phyloP scores from a whole-genome alignment of 2,329 filamentous ascomycete species.

The Parastagonospora nodorum region DNA sequence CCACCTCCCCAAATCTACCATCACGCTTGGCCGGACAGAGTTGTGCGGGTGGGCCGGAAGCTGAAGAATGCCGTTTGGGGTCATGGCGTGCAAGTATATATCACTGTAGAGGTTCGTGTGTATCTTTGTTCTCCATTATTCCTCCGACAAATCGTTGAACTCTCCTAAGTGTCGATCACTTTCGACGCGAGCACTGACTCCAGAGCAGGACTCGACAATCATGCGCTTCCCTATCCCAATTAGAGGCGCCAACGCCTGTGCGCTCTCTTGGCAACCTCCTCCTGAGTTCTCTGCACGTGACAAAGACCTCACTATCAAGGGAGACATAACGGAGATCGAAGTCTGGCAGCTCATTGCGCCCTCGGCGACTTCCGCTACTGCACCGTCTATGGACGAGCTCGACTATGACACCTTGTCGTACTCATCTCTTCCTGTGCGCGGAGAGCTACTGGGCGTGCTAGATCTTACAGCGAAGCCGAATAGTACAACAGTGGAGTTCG shows the following conservation, averaged over 20 bases:
- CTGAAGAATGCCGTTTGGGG: slow-evolving; percentile 10
- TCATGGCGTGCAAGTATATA: slow-evolving; percentile 11
- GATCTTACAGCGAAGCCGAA: slow-evolving; percentile 5
- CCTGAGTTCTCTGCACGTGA: slow-evolving; percentile 6
- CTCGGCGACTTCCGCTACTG: slow-evolving; percentile 1
- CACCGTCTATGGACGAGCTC: slow-evolving; percentile 5
- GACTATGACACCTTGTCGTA: slow-evolving; percentile 9
- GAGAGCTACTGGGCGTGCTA: slow-evolving; percentile 11
- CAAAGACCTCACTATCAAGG: slow-evolving; percentile 8
- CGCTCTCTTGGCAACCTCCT: slow-evolving; percentile 6
- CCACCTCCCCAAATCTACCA: slow-evolving; percentile 8
- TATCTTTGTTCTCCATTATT: too few relatives aligned
- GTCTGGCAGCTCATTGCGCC: slow-evolving; percentile 8
- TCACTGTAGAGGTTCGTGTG: slow-evolving; percentile 11
- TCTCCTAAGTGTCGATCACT: too few relatives aligned
- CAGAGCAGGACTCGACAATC: slow-evolving; percentile 7
- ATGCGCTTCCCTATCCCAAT: slow-evolving; percentile 6
- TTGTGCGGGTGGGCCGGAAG: slow-evolving; percentile 9
- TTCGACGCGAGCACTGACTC: too few relatives aligned
- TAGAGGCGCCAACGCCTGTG: slow-evolving; percentile 1
- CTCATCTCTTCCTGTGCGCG: slow-evolving; percentile 5
- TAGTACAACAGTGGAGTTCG: slow-evolving; percentile 9
- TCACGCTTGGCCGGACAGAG: slow-evolving; percentile 4
- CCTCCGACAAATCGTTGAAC: too few relatives aligned
- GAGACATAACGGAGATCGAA: slow-evolving; percentile 8